phyloP scores from a whole-genome alignment of 495 filamentous ascomycete genomes.

The Chlorociboria aeruginascens region DNA sequence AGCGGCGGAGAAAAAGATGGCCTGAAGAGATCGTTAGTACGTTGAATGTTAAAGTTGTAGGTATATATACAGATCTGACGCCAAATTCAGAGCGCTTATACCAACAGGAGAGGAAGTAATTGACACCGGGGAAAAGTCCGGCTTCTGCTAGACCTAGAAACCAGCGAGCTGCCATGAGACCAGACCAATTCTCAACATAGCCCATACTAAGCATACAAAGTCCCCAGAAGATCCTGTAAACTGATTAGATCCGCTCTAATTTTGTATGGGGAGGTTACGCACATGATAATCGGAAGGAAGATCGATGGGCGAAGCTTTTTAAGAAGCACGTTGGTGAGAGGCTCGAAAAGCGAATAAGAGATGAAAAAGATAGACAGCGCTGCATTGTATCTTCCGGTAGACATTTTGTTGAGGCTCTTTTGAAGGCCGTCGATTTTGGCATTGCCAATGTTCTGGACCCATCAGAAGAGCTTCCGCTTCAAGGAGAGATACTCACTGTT shows the following conservation, averaged over 20 bases:
- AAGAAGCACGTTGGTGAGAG: constrained; percentile 50
- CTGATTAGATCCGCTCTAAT: constrained; percentile 38
- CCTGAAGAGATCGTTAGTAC: constrained; percentile 36
- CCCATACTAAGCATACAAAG: constrained; percentile 74
- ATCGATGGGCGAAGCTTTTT: constrained; percentile 49
- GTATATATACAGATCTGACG: constrained; percentile 33
- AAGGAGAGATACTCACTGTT: constrained; percentile 16
- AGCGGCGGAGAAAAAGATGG: constrained; percentile 43
- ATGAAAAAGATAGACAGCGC: constrained; percentile 50
- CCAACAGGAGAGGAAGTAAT: constrained; percentile 72
- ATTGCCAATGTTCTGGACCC: constrained; percentile 58
- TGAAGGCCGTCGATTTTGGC: constrained; percentile 64
- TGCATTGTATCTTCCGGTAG: constrained; percentile 42
- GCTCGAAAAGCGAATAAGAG: constrained; percentile 50
- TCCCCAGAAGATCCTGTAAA: constrained; percentile 51
- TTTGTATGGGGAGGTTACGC: constrained; percentile 28
- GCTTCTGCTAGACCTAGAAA: constrained; percentile 78
- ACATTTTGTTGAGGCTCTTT: constrained; percentile 40
- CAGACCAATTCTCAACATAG: constrained; percentile 62
- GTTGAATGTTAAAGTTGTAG: constrained; percentile 50
- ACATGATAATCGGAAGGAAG: constrained; percentile 46
- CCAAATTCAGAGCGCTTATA: constrained; percentile 52
- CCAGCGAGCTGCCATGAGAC: constrained; percentile 71
- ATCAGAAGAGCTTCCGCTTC: too few species aligned
- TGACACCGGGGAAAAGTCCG: constrained; percentile 70